Evolutionary conservation across 306 rosid genomes (phyloP).

Genomic region (Medicago lupulina): DNA sequence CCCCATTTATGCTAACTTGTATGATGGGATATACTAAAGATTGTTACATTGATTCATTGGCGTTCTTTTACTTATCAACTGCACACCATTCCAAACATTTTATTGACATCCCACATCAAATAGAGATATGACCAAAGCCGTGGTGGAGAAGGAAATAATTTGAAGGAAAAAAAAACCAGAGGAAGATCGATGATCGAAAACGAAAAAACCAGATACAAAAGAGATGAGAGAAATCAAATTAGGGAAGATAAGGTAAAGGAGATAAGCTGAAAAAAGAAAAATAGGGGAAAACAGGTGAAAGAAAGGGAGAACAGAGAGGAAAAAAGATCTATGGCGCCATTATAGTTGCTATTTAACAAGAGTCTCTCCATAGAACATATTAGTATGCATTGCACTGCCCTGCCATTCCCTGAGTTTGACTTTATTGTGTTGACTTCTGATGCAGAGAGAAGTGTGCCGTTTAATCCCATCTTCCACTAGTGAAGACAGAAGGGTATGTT

Average conservation of each 20-base stretch:
- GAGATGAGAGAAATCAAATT: not conserved
- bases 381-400: constrained; percentile 7
- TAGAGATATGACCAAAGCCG: not conserved
- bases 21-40: constrained; percentile 10
- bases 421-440: constrained; percentile 40
- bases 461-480: constrained; percentile 75
- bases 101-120: not conserved
- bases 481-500: constrained; percentile 78
- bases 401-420: constrained; percentile 27
- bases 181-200: not conserved
- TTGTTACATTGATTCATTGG: not conserved
- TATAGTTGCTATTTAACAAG: not conserved
- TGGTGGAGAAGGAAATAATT: not conserved
- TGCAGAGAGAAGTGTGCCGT: constrained; percentile 93
- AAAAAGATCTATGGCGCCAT: not conserved
- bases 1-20: constrained; percentile 24
- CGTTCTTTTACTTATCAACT: not conserved
- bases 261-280: not conserved
- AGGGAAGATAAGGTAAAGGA: not conserved
- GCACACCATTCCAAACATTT: constrained; percentile 4
- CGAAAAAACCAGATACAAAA: not conserved
- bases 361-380: not conserved
- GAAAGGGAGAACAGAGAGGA: not conserved
- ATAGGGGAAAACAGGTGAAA: not conserved
- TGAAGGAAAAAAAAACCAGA: not conserved